Conservation (phyloP, 768 basidiomycete genomes). For the Kwoniella bestiolae region DNA sequence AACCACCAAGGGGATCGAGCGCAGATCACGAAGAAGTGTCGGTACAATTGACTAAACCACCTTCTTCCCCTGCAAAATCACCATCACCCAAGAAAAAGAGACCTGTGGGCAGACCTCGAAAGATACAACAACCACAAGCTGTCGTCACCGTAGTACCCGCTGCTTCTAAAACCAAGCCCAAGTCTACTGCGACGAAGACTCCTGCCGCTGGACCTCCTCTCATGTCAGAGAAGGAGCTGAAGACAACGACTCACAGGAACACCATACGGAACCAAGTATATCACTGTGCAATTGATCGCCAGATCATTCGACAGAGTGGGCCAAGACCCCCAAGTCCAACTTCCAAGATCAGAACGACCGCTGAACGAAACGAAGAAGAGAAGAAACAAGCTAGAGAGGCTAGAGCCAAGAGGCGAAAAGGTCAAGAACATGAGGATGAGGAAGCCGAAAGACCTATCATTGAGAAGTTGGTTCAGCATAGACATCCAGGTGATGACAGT, state of each 20-base stretch:
- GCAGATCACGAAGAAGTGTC: slow-evolving; percentile 44
- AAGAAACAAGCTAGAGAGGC: slow-evolving; percentile 41
- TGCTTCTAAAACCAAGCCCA: slow-evolving; percentile 12
- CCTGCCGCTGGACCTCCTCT: slow-evolving; percentile 18
- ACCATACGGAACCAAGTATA: slow-evolving; percentile 55
- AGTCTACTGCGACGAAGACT: background rate
- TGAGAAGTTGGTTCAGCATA: slow-evolving; percentile 26
- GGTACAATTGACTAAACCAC: slow-evolving; percentile 17
- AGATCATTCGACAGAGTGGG: slow-evolving; percentile 50
- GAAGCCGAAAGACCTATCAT: slow-evolving; percentile 14
- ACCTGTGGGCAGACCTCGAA: slow-evolving; percentile 5
- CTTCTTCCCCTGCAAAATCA: slow-evolving; percentile 23
- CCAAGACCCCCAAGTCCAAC: slow-evolving; percentile 53
- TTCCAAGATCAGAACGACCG: slow-evolving; percentile 50
- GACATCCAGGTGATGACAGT: slow-evolving; percentile 54
- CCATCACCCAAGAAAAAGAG: slow-evolving; percentile 4
- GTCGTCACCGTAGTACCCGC: slow-evolving; percentile 33
- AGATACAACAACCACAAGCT: slow-evolving; percentile 1
- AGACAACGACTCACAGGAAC: slow-evolving; percentile 49
- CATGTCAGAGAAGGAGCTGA: slow-evolving; percentile 55
- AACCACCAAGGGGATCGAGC: slow-evolving; percentile 30
- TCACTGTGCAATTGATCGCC: slow-evolving; percentile 54
- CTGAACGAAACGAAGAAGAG: slow-evolving; percentile 46
- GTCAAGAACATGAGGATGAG: slow-evolving; percentile 23
- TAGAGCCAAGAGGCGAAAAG: slow-evolving; percentile 43